A percentile compares a stretch with the other conserved stretches of the same genome.
These are phyloP conservation scores for Amylocarpus encephaloides DNA, from an alignment of 2,329 filamentous ascomycete species.

Conservation along the genomic window DNA sequence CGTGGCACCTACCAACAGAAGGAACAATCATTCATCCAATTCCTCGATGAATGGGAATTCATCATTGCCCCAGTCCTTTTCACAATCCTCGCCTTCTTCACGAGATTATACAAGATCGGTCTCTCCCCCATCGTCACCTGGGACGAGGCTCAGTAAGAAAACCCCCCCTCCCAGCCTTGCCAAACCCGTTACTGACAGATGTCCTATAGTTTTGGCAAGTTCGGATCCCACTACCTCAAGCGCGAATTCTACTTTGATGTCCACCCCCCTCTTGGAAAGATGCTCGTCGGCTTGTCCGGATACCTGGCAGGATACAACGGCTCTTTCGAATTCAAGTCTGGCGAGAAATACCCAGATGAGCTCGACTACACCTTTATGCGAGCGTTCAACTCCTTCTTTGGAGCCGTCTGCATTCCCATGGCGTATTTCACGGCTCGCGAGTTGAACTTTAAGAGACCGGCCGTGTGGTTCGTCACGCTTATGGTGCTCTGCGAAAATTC, in stretches of 20 bases:
- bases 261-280: constrained; percentile 94
- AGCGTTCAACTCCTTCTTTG: constrained; percentile 92
- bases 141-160: constrained; percentile 66
- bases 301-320: constrained; percentile 98
- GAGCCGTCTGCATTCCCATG: constrained; percentile 83
- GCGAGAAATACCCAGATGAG: constrained; percentile 88
- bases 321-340: constrained; percentile 98
- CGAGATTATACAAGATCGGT: constrained; percentile 63
- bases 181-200: constrained; percentile 10
- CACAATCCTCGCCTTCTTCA: constrained; percentile 57
- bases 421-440: constrained; percentile 94
- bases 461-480: constrained; percentile 90
- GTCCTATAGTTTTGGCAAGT: constrained; percentile 74
- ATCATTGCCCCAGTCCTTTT: constrained; percentile 56
- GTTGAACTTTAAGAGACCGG: constrained; percentile 75
- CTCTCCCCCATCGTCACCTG: constrained; percentile 68
- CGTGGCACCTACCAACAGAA: constrained; percentile 26
- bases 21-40: constrained; percentile 52
- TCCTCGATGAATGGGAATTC: constrained; percentile 58
- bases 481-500: constrained; percentile 99
- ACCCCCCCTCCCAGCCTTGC: constrained; percentile 34
- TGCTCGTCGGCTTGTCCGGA: constrained; percentile 93
- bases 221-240: constrained; percentile 98
- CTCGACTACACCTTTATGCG: constrained; percentile 99
- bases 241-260: constrained; percentile 99